Evolutionary conservation across 257 asterid genomes (phyloP).

Genomic region (Scutellaria barbata): DNA sequence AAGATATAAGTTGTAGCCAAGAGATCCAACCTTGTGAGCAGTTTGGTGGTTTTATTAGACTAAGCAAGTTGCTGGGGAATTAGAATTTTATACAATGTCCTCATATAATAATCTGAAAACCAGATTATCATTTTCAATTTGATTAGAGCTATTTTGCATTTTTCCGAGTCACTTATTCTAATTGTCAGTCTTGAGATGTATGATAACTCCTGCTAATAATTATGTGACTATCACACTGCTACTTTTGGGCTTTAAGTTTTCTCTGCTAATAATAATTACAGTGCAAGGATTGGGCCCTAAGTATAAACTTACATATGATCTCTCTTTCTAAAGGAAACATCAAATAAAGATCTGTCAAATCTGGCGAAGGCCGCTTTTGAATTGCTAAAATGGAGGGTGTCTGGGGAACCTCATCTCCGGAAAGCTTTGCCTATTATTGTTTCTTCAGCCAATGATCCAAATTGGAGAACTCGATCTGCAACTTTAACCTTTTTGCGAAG

Average conservation of each 20-base stretch:
- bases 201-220: constrained; percentile 1
- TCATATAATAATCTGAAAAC: constrained; percentile 22
- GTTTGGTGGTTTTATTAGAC: constrained; percentile 2
- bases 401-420: constrained; percentile 66
- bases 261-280: constrained; percentile 12
- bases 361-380: constrained; percentile 94
- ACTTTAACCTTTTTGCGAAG: constrained; percentile 88
- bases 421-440: constrained; percentile 66
- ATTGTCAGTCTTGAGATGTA: constrained; percentile 1
- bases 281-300: constrained; percentile 20
- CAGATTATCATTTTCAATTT: constrained; percentile 1
- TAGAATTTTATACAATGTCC: constrained; percentile 7
- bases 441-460: constrained; percentile 75
- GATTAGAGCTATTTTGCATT: constrained; percentile 6
- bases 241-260: constrained; percentile 6
- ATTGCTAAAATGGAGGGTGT: constrained; percentile 86
- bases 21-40: not conserved
- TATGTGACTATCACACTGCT: constrained; percentile 23
- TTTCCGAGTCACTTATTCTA: constrained; percentile 3
- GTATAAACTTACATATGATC: constrained; percentile 24
- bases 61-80: constrained; percentile 15
- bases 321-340: constrained; percentile 72
- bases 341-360: constrained; percentile 84
- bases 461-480: constrained; percentile 97
- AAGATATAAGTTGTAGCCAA: not conserved